Evolutionary conservation across 75 land plant genomes (phyloP), one percentile per base, ranked within the genome.

Genomic region (Pseudotsuga menziesii): DNA sequence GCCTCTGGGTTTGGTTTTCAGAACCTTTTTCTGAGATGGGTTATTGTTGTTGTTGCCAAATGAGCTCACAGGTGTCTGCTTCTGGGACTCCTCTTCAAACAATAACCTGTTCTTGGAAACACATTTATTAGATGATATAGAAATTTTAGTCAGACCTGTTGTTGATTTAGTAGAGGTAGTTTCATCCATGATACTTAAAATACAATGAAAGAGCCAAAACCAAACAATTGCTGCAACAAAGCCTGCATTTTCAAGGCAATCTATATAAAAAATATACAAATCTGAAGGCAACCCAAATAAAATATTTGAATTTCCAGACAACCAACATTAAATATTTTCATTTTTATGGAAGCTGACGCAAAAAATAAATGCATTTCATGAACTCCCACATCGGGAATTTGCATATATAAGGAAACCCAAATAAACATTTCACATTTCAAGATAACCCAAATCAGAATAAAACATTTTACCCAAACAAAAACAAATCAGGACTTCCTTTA

Each of bases 1-100:
- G 56, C 81, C 81, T 11, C 81, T 64, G 6, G 81, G 77, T 35
- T 35, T 35, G 36, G 36, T 35, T 35, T 35, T 35, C 36, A 35
- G 36, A 8, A 73, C 75, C 57, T 73, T 73, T 16, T 73, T 56
- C 36, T 4, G 0, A 35, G 36, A 35, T 35, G 36, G 3, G 36
- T 35, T 35, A 35, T 35, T 35, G 36, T 2, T 35, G 61, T 39
- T 35, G 41, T 41, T 27, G n/a, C 44, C 35, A 13, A 13, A 32
- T 7, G 20, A 2, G 41, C 70, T 66, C 70, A 66, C 16, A 29
- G 70, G 36, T 9, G 5, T 29, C 19, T 36, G 70, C 41, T 36
- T 66, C 29, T 66, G 70, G 2, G 70, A 29, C 41, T 66, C 70
- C 36, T 66, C 70, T 4, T 66, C 70, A 35, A 20, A 66, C 14